Base-by-base conservation (phyloP, 768 basidiomycete genomes). In the Crassisporium funariophilum region DNA sequence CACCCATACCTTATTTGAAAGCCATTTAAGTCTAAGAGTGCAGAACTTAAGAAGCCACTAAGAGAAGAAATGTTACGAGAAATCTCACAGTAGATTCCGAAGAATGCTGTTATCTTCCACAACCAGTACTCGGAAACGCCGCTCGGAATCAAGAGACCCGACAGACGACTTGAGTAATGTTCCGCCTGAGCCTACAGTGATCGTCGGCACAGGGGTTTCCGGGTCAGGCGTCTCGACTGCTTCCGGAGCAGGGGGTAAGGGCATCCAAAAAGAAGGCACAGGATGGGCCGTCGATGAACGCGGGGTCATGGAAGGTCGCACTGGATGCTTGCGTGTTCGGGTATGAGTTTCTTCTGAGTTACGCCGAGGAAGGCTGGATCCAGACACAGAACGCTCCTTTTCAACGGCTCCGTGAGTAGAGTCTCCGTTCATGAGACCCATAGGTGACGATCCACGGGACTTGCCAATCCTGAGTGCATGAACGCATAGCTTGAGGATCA, bases 91-190 rank as follows among this genome's bases (percentile, higher is more conserved):
- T 19, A 97, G 73, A 58, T 80, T 83, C 41, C 92, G 82, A 48
- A 97, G 79, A 46, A 98, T 87, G 46, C 65, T 78, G 62, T 97
- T 97, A 58, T 98, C 95, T 66, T 97, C 94, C 1, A 95, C 88
- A 1, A 95, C 83, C 31, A 97, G 71, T 4, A 95, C 83, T 43
- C 83, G 77, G 52, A 83, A 74, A 4, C 66, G 70, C 13, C 70
- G 67, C 31, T 72, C 72, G n/a, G 64, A 60, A 15, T 75, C 75
- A 12, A 79, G 50, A 5, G 82, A 69, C 21, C 80, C 76, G 13
- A 86, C 63, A 0, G 89, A 85, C 4, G 84, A 76, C 64, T 78
- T 84, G 36, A 93, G 65, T 47, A 94, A 67, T 3, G 82, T 84
- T 1, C 89, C 91, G 1, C 81, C 78, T 5, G 72, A 60, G 10